phyloP scores from a whole-genome alignment of 2,329 filamentous ascomycete genomes.

The Magnaporthiopsis rhizophila region DNA sequence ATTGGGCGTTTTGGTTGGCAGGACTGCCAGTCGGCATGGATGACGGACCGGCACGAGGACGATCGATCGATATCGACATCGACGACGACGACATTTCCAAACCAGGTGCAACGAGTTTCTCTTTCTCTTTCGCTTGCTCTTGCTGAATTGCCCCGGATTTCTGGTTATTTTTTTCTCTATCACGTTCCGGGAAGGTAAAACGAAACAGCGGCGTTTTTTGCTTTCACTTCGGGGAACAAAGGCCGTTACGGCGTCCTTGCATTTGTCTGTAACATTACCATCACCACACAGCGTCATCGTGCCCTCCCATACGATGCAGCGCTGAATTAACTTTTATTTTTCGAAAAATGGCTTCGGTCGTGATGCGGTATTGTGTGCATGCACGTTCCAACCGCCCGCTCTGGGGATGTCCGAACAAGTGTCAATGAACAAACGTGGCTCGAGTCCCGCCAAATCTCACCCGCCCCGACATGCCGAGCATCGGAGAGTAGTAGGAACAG shows the following conservation, averaged over 20 bases:
- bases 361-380: not conserved
- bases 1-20: constrained; percentile 5
- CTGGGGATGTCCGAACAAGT: not conserved
- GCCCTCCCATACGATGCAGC: not conserved
- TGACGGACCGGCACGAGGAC: not conserved
- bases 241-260: not conserved
- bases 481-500: not conserved
- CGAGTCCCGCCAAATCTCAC: not conserved
- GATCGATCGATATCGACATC: not conserved
- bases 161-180: not conserved
- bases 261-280: constrained; percentile 3
- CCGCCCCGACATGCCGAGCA: not conserved
- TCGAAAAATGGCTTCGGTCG: not conserved
- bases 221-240: not conserved
- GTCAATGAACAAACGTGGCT: not conserved
- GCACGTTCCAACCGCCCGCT: not conserved
- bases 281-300: not conserved
- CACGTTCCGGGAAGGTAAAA: constrained; percentile 6
- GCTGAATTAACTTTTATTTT: not conserved
- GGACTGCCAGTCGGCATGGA: not conserved
- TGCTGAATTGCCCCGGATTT: not conserved
- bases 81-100: constrained; percentile 1
- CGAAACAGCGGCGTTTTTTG: constrained; percentile 4
- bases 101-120: not conserved
- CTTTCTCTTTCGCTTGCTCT: not conserved